Percentiles rank a stretch among this genome's conserved stretches.
phyloP scores from a whole-genome alignment of 1,284 basidiomycete species.

The Phenoliferia sp. region DNA sequence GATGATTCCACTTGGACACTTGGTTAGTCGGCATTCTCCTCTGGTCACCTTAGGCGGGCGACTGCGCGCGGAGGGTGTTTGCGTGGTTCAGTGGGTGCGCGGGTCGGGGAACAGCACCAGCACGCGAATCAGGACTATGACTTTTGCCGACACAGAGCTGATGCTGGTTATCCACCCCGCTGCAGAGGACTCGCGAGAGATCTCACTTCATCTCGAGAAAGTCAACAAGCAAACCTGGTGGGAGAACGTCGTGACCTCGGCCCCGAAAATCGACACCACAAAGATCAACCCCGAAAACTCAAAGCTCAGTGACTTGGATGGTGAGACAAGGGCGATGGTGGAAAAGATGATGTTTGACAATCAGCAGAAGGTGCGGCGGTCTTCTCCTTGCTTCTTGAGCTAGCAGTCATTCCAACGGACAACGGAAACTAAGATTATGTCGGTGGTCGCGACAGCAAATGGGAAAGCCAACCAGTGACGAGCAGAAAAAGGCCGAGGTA shows the following conservation, averaged over 20 bases:
- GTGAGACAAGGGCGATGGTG: constrained; percentile 93
- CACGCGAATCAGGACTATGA: background rate
- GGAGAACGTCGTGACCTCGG: constrained; percentile 91
- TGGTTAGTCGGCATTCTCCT: constrained; percentile 49
- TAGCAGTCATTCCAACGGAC: too few species aligned
- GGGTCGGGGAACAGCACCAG: background rate
- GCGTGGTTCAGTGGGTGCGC: too few species aligned
- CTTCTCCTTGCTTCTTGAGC: background rate
- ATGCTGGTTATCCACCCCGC: background rate
- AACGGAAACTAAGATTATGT: background rate
- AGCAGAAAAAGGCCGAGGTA: constrained; percentile 43
- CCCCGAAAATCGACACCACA: constrained; percentile 93
- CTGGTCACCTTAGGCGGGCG: too few species aligned
- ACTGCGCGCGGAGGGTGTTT: too few species aligned
- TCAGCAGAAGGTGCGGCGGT: constrained; percentile 70
- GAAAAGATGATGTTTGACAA: constrained; percentile 99
- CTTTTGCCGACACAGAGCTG: background rate
- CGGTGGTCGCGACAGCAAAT: constrained; percentile 62
- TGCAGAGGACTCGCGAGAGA: constrained; percentile 68
- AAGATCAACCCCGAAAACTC: constrained; percentile 96
- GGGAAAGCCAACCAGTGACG: constrained; percentile 63
- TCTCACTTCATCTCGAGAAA: constrained; percentile 82
- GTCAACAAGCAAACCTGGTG: constrained; percentile 87
- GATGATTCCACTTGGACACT: constrained; percentile 98
- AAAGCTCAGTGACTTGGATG: constrained; percentile 91